Conservation (phyloP, 768 basidiomycete genomes). For the Lactifluus pinguis region DNA sequence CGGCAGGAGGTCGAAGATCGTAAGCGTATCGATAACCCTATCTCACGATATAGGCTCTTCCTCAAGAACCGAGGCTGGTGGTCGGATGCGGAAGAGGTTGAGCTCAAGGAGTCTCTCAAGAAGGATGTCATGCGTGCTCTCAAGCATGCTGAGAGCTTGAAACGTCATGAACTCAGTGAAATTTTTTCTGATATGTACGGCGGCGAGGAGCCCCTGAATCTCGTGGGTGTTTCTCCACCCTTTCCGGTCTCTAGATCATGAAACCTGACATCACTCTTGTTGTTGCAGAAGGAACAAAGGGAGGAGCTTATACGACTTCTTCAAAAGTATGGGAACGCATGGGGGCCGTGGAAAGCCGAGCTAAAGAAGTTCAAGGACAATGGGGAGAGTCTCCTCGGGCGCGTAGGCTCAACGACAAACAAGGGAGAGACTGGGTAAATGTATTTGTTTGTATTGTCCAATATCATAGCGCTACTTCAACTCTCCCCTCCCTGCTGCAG, state of each 20-base stretch:
- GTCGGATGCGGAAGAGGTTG: slow-evolving; percentile 64
- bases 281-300: slow-evolving; percentile 66
- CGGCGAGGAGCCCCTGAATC: slow-evolving; percentile 75
- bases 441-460: not conserved
- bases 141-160: slow-evolving; percentile 62
- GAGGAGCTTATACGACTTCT: slow-evolving; percentile 66
- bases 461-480: not conserved
- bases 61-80: slow-evolving; percentile 84
- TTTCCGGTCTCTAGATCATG: not conserved
- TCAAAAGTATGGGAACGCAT: slow-evolving; percentile 77
- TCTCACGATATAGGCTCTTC: slow-evolving; percentile 75
- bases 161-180: slow-evolving; percentile 62
- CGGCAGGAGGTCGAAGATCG: slow-evolving; percentile 87
- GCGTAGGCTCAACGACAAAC: not conserved
- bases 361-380: slow-evolving; percentile 65
- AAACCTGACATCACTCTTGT: slow-evolving; percentile 7
- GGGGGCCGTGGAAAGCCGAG: slow-evolving; percentile 82
- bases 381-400: slow-evolving; percentile 35
- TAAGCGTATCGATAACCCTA: slow-evolving; percentile 86
- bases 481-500: not conserved
- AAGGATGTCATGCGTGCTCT: slow-evolving; percentile 72
- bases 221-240: slow-evolving; percentile 42
- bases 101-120: slow-evolving; percentile 58
- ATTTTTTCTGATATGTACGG: slow-evolving; percentile 85
- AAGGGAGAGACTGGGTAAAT: not conserved